Conservation (phyloP, 768 basidiomycete genomes). For the Russula sp. region DNA sequence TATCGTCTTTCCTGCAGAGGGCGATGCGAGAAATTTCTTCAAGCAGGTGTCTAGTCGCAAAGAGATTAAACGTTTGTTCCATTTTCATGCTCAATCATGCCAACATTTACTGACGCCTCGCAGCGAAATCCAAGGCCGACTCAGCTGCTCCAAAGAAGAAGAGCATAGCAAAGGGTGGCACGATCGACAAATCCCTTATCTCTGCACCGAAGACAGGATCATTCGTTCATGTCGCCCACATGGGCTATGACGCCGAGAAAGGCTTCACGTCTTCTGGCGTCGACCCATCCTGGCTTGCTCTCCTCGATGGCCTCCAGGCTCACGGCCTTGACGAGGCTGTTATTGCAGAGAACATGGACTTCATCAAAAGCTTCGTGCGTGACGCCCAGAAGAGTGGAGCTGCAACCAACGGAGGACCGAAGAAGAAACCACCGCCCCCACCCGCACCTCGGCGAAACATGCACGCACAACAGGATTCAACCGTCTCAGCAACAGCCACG, state of each 20-base stretch:
- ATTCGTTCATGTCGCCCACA: conserved; percentile 89
- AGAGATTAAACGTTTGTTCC: conserved; percentile 37
- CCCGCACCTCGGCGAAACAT: conserved; percentile 33
- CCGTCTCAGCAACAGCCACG: conserved; percentile 26
- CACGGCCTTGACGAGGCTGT: conserved; percentile 62
- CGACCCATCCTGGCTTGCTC: conserved; percentile 80
- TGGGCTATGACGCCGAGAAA: conserved; percentile 85
- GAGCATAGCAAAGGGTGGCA: conserved; percentile 56
- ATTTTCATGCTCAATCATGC: conserved; percentile 7
- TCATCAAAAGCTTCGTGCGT: conserved; percentile 79
- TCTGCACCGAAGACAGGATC: conserved; percentile 72
- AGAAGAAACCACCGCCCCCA: conserved; percentile 33
- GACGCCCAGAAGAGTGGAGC: conserved; percentile 35
- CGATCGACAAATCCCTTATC: conserved; percentile 90
- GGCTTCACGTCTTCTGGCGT: conserved; percentile 86
- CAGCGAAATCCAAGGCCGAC: conserved; percentile 40
- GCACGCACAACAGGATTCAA: conserved; percentile 29
- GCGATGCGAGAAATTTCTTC: conserved; percentile 76
- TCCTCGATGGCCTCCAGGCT: conserved; percentile 60
- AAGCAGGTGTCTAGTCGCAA: conserved; percentile 78
- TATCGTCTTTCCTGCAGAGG: conserved; percentile 82
- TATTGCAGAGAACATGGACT: conserved; percentile 76
- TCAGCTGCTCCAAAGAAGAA: conserved; percentile 49
- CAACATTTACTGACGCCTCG: neutral
- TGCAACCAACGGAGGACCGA: conserved; percentile 17